Evolutionary conservation across 108 stramenopile species (phyloP).

Genomic region (Nitzschia sp.): DNA sequence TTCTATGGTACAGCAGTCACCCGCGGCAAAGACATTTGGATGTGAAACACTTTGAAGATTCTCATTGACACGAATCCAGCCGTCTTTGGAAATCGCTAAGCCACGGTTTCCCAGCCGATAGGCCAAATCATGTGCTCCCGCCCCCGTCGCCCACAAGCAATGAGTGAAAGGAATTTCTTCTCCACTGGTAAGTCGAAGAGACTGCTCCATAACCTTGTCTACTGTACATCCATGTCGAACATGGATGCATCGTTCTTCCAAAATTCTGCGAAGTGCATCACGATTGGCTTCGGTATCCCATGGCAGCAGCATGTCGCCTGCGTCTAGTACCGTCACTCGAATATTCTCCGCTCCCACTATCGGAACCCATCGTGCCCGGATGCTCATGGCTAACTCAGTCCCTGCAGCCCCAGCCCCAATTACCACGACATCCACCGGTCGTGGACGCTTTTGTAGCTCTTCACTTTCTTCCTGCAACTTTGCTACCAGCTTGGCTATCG

Average conservation of each 20-base stretch:
- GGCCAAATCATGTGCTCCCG: constrained; percentile 66
- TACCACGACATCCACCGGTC: constrained; percentile 61
- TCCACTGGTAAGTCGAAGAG: constrained; percentile 19
- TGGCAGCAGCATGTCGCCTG: constrained; percentile 58
- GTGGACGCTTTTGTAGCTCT: constrained; percentile 14
- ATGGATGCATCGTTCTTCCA: constrained; percentile 61
- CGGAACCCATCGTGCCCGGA: constrained; percentile 66
- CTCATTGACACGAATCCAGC: constrained; percentile 83
- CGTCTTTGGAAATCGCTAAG: constrained; percentile 50
- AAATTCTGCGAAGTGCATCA: constrained; percentile 33
- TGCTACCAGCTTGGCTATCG: constrained; percentile 76
- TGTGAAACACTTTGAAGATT: constrained; percentile 79
- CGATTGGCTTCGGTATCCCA: constrained; percentile 50
- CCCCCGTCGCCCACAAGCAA: constrained; percentile 88
- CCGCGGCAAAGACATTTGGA: constrained; percentile 83
- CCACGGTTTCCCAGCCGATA: constrained; percentile 43
- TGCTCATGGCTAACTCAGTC: constrained; percentile 89
- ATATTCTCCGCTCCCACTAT: constrained; percentile 37
- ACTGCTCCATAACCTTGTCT: constrained; percentile 28
- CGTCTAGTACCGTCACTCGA: constrained; percentile 66
- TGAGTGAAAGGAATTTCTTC: constrained; percentile 63
- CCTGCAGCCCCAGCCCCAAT: constrained; percentile 98
- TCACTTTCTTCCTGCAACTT: constrained; percentile 52
- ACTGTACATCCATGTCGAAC: constrained; percentile 60
- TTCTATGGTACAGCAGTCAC: constrained; percentile 81